Percentiles rank a stretch among this genome's conserved stretches.
Evolutionary conservation across 2,329 filamentous ascomycete genomes (phyloP).

Genomic region (Talaromyces marneffei): DNA sequence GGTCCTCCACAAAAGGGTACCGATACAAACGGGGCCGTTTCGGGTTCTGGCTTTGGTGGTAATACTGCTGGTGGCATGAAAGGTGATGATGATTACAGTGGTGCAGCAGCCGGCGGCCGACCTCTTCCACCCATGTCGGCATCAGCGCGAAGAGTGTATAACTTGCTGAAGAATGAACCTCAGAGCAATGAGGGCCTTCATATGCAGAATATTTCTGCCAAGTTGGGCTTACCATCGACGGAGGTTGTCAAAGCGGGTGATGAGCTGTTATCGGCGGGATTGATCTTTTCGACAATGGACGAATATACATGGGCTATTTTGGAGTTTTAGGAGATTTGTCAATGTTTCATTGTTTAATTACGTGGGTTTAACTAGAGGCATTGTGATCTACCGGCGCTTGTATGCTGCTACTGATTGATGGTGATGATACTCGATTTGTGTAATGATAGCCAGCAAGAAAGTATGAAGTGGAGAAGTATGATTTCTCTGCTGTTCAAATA

Average conservation of each 20-base stretch:
- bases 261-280: slow-evolving; percentile 65
- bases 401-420: slow-evolving; percentile 4
- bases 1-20: slow-evolving; percentile 49
- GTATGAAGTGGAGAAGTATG: too few relatives aligned
- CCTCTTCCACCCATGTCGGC: slow-evolving; percentile 47
- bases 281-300: slow-evolving; percentile 87
- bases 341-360: background rate
- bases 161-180: slow-evolving; percentile 59
- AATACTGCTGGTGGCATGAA: slow-evolving; percentile 40
- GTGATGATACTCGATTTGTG: background rate
- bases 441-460: background rate
- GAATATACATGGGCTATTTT: slow-evolving; percentile 87
- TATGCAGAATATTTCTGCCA: slow-evolving; percentile 66
- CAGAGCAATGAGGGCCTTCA: slow-evolving; percentile 80
- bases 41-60: slow-evolving; percentile 23
- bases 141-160: slow-evolving; percentile 64
- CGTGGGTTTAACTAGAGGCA: background rate
- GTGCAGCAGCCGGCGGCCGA: slow-evolving; percentile 22
- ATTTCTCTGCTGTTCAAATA: background rate
- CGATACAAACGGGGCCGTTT: slow-evolving; percentile 23
- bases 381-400: background rate
- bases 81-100: slow-evolving; percentile 38
- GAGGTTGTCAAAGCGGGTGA: slow-evolving; percentile 75
- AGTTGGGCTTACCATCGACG: slow-evolving; percentile 58
- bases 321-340: slow-evolving; percentile 42